These are phyloP conservation scores for Ophiostoma pallidulum DNA, from an alignment of 2,329 filamentous ascomycete genomes.

Conservation along the genomic window DNA sequence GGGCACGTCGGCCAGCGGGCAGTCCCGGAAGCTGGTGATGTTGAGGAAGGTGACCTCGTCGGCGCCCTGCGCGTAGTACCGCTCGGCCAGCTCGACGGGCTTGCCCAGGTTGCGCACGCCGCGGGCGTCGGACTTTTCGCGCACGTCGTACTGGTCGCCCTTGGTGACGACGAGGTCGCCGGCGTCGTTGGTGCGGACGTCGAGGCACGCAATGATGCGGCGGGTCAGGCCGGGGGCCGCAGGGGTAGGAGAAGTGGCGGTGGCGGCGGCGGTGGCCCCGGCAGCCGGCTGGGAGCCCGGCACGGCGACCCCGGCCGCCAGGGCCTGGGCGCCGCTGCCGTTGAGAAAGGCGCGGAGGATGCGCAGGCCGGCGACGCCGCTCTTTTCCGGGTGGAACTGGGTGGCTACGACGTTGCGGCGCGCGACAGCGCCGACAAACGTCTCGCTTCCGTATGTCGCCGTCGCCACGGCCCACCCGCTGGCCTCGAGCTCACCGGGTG, in stretches of 20 bases:
- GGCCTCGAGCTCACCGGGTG: slow-evolving; percentile 60
- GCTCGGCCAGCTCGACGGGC: slow-evolving; percentile 85
- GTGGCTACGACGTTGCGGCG: slow-evolving; percentile 80
- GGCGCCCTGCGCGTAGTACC: slow-evolving; percentile 92
- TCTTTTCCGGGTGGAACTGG: slow-evolving; percentile 98
- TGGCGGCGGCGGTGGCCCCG: slow-evolving; percentile 13
- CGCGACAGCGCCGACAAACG: slow-evolving; percentile 84
- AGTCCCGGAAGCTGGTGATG: slow-evolving; percentile 96
- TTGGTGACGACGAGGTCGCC: slow-evolving; percentile 97
- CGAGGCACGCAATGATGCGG: slow-evolving; percentile 88
- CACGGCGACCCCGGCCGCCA: slow-evolving; percentile 26
- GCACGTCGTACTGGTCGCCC: slow-evolving; percentile 96
- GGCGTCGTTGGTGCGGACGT: slow-evolving; percentile 87
- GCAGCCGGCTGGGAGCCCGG: background rate
- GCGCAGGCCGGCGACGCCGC: slow-evolving; percentile 76
- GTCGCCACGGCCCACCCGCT: slow-evolving; percentile 91
- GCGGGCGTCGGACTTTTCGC: slow-evolving; percentile 63
- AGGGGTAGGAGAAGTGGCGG: background rate
- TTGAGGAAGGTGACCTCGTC: slow-evolving; percentile 98
- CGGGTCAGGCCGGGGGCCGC: slow-evolving; percentile 61
- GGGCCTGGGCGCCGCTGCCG: slow-evolving; percentile 49
- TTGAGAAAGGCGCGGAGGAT: slow-evolving; percentile 79
- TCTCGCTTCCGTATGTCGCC: slow-evolving; percentile 75
- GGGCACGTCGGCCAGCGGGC: slow-evolving; percentile 79
- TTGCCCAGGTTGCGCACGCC: slow-evolving; percentile 90